These are phyloP conservation scores for Boletus subparvulus DNA, from an alignment of 768 basidiomycete genomes.

Conservation along the genomic window DNA sequence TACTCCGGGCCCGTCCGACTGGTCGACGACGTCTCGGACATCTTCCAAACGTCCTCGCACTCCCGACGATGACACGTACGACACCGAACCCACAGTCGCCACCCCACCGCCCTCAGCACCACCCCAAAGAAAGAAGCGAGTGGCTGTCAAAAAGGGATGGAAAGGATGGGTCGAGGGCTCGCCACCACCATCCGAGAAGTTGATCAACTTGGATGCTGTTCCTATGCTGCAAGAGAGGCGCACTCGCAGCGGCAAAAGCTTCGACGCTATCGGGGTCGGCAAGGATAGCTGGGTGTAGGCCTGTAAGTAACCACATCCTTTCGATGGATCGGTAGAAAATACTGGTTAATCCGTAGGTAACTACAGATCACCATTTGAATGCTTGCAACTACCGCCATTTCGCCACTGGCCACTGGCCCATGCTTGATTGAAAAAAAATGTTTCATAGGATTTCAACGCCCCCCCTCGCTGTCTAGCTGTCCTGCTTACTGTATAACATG, in stretches of 20 bases:
- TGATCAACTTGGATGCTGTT: slow-evolving; percentile 78
- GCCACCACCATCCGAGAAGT: slow-evolving; percentile 72
- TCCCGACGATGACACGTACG: slow-evolving; percentile 59
- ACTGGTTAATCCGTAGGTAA: slow-evolving; percentile 29
- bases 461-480: slow-evolving; percentile 16
- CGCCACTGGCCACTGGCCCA: background rate
- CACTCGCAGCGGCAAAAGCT: slow-evolving; percentile 83
- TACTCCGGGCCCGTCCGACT: slow-evolving; percentile 74
- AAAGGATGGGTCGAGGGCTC: slow-evolving; percentile 91
- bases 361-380: slow-evolving; percentile 2
- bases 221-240: slow-evolving; percentile 70
- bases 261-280: slow-evolving; percentile 77
- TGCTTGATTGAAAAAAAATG: slow-evolving; percentile 13
- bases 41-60: slow-evolving; percentile 81
- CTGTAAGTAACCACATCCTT: slow-evolving; percentile 39
- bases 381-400: background rate
- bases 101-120: slow-evolving; percentile 22
- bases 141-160: slow-evolving; percentile 77
- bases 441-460: slow-evolving; percentile 9
- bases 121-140: slow-evolving; percentile 58
- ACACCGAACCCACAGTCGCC: slow-evolving; percentile 27
- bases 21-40: slow-evolving; percentile 69
- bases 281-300: slow-evolving; percentile 73
- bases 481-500: slow-evolving; percentile 27
- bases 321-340: slow-evolving; percentile 50